Evolutionary conservation across 148 eudicot species (phyloP).

Genomic region (Rhododendron ferrugineum): DNA sequence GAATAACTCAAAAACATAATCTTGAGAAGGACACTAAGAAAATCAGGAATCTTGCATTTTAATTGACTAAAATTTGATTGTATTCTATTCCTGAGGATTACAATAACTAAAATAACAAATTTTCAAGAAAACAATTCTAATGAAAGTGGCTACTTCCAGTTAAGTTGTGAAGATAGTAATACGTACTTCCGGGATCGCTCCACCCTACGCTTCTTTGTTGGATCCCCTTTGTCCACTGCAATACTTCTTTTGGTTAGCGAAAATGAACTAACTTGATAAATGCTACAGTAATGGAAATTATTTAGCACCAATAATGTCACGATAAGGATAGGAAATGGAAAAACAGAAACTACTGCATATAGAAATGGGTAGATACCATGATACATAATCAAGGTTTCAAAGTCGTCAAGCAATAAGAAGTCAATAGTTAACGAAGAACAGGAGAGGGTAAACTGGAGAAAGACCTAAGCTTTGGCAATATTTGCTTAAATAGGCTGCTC

Average conservation of each 20-base stretch:
- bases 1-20: background rate
- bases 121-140: background rate
- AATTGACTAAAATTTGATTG: background rate
- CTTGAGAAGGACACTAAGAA: background rate
- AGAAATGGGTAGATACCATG: background rate
- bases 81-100: background rate
- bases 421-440: background rate
- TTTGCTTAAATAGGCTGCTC: background rate
- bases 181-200: slow-evolving; percentile 54
- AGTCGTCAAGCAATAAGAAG: background rate
- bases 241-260: slow-evolving; percentile 8
- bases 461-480: background rate
- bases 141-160: background rate
- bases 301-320: background rate
- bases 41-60: background rate
- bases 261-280: background rate
- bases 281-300: background rate
- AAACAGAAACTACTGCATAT: slow-evolving; percentile 1
- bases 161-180: background rate
- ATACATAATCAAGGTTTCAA: background rate
- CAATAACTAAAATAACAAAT: background rate
- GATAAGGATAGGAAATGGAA: background rate
- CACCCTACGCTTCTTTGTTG: slow-evolving; percentile 55
- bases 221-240: slow-evolving; percentile 45
- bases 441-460: background rate